Base-by-base conservation (phyloP, 2,329 filamentous ascomycete species). In the Aspergillus flavus region DNA sequence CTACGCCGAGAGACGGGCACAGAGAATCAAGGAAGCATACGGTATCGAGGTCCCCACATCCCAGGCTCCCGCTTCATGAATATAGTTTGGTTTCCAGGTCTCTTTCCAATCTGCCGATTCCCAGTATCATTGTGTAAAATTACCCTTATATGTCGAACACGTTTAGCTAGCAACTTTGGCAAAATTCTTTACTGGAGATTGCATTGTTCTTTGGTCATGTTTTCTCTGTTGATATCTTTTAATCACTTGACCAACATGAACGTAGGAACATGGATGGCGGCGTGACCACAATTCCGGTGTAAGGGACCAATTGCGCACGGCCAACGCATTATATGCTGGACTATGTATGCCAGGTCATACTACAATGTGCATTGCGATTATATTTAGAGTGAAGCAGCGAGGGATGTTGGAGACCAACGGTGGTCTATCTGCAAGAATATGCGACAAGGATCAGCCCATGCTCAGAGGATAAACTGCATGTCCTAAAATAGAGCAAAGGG, bases 21-120 rank as follows among this genome's bases (percentile, higher is more conserved):
- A 93, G 82, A 86, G 92, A 71, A 85, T 97, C 78, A 89, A 92
- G 86, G 89, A 93, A 80, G 92, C 89, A 79, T 97, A 97, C 74
- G 93, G 93, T 63, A 87, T 96, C 73, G 93, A 96, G 69, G 89
- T 97, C 74, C 87, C 90, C 73, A 86, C 88, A 61, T 86, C 89
- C 66, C 74, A 74, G 60, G 72, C 75, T 67, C 73, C 78, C 58
- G 75, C 79, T 61, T 79, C 78, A 76, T 79, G 72, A 77, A 70
- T 64, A 56, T 66, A 67, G 50, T 66, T 70, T 64, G 41, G 53
- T 66, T 41, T 69, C 57, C 65, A 69, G 68, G 58, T 67, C 60
- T 61, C 59, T 64, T 60, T 64, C 52, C 60, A 62, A 61, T 67
- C 60, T 64, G 60, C 66, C 64, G 59, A 64, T 68, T 64, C 58